A percentile compares a stretch with the other conserved stretches of the same genome.
phyloP scores from a whole-genome alignment of 2,329 filamentous ascomycete species.

The Tolypocladium ovalisporum region DNA sequence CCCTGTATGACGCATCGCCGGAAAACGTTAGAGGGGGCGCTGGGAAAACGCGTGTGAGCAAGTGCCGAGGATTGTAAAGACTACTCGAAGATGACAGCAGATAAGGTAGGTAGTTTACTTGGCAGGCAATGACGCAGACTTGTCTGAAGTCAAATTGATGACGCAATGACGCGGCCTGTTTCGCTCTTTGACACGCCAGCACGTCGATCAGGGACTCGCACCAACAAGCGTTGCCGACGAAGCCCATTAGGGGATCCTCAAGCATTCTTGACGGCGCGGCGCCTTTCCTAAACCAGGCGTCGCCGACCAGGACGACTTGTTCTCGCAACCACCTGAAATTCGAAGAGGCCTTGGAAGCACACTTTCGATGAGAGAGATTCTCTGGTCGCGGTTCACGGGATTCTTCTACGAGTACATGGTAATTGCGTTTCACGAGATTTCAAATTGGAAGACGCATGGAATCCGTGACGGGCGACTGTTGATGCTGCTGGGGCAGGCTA shows the following conservation, averaged over 20 bases:
- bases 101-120: too few species aligned
- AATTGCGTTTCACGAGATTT: too few species aligned
- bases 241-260: background rate
- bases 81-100: too few species aligned
- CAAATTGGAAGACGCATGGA: too few species aligned
- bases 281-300: background rate
- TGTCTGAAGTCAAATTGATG: background rate
- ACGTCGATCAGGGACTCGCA: background rate
- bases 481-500: too few species aligned
- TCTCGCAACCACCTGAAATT: background rate
- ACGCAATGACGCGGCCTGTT: background rate
- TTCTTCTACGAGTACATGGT: too few species aligned
- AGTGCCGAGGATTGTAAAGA: too few species aligned
- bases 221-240: background rate
- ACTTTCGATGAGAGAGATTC: background rate
- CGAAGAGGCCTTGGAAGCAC: background rate
- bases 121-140: background rate
- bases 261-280: background rate
- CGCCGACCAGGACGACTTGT: background rate
- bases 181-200: background rate
- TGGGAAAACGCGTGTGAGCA: too few species aligned
- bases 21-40: too few species aligned
- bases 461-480: too few species aligned
- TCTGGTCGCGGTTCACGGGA: background rate
- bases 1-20: too few species aligned